phyloP scores from a whole-genome alignment of 169 alveolate genomes.

The Cryptosporidium muris region DNA sequence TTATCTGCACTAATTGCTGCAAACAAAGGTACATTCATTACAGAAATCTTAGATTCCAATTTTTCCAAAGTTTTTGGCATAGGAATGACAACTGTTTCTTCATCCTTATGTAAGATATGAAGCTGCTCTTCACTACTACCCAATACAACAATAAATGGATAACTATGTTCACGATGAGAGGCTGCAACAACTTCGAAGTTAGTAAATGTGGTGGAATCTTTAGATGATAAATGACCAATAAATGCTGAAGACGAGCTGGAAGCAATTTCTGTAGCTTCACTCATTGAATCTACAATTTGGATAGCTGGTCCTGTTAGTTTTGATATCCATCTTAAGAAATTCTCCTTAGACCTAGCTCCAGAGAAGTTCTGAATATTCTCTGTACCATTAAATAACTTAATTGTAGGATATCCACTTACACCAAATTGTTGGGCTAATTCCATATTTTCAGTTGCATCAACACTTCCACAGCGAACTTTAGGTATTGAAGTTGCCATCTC shows the following conservation, averaged over 20 bases:
- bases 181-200: conserved; percentile 55
- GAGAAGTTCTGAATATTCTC: conserved; percentile 75
- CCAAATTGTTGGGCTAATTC: conserved; percentile 80
- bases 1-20: conserved; percentile 78
- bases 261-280: conserved; percentile 15
- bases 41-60: conserved; percentile 72
- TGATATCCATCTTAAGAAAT: conserved; percentile 85
- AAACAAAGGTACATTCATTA: conserved; percentile 77
- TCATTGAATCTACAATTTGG: conserved; percentile 56
- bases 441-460: conserved; percentile 84
- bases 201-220: conserved; percentile 29
- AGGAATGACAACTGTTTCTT: conserved; percentile 70
- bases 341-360: conserved; percentile 89
- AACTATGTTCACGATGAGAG: conserved; percentile 64
- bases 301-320: conserved; percentile 89
- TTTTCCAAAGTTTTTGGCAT: conserved; percentile 74
- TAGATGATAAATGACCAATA: conserved; percentile 62
- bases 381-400: conserved; percentile 78
- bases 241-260: conserved; percentile 54
- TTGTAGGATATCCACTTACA: conserved; percentile 86
- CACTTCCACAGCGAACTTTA: conserved; percentile 81
- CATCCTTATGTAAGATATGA: conserved; percentile 73
- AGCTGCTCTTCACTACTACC: conserved; percentile 46
- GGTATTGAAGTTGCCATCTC: conserved; percentile 74
- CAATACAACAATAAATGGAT: conserved; percentile 56